Base-by-base conservation (phyloP, 2,329 filamentous ascomycete genomes). In the Didymella exigua region DNA sequence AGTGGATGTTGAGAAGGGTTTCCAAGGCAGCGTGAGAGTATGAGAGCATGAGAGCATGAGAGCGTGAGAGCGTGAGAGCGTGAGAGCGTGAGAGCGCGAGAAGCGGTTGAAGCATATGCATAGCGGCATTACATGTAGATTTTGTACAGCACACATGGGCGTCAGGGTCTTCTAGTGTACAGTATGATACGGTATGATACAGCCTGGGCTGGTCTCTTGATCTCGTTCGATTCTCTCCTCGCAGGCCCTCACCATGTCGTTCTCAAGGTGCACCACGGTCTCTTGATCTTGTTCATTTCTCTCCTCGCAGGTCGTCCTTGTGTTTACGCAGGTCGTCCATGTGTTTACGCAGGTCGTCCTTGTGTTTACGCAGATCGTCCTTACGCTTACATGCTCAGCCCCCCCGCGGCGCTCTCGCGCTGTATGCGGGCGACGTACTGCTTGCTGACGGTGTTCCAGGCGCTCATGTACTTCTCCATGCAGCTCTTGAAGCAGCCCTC, bases 381-480 rank as follows among this genome's bases (percentile, higher is more conserved):
- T 23, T 9, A 60, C 47, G 41, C 53, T 49, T 38, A 56, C 43
- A 52, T 6, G 14, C 54, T 48, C 38, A 52, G 18, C 1, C 36
- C 48, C 5, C 41, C 48, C 3, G 47, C 36, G 1, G 46, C 42
- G 5, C 46, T 59, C 66, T 75, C 76, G 58, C 75, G 76, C 69
- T 82, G 79, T 72, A 82, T 76, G 65, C 79, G 68, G 24, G 71
- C 73, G 31, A 82, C 73, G 59, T 82, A 83, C 56, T 79, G 76
- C 68, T 77, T 75, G 58, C 75, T 78, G 23, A 82, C 80, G 16
- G 76, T 77, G 62, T 82, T 82, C 80, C 80, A 83, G 30, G 77
- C 73, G 30, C 72, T 70, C 80, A 83, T 82, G 72, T 83, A 83
- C 67, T 83, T 83, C 65, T 82, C 80, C 79, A 83, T 81, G 73